phyloP scores from a whole-genome alignment of 176 grass and related monocot genomes.

The Aegilops tauschii region DNA sequence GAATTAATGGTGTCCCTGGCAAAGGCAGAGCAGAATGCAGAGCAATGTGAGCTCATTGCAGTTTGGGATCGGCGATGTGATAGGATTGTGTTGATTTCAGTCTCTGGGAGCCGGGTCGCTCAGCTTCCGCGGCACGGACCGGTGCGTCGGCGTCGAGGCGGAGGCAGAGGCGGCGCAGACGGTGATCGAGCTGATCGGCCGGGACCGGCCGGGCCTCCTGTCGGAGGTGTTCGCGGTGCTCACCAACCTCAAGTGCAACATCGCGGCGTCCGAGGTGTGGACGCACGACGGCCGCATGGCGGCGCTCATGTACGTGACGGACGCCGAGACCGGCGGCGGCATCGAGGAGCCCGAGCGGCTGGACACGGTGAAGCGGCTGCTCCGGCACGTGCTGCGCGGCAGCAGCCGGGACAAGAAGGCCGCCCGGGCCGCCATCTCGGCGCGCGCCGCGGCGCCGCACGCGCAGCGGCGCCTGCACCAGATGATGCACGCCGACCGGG shows the following conservation, averaged over 20 bases:
- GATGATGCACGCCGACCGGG: slow-evolving; percentile 57
- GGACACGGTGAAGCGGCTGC: slow-evolving; percentile 51
- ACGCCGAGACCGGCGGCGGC: slow-evolving; percentile 36
- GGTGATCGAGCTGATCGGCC: slow-evolving; percentile 66
- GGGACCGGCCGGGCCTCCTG: slow-evolving; percentile 76
- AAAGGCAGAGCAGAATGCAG: slow-evolving; percentile 28
- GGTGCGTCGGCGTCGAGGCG: slow-evolving; percentile 46
- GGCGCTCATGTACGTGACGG: slow-evolving; percentile 69
- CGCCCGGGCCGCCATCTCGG: slow-evolving; percentile 31
- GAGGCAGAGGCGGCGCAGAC: slow-evolving; percentile 42
- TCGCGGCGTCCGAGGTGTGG: slow-evolving; percentile 83
- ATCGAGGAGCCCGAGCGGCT: slow-evolving; percentile 56
- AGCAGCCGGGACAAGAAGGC: slow-evolving; percentile 42
- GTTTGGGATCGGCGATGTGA: background rate
- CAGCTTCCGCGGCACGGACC: slow-evolving; percentile 41
- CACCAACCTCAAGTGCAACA: slow-evolving; percentile 69
- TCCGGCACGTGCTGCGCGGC: slow-evolving; percentile 67
- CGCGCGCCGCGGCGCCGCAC: slow-evolving; percentile 32
- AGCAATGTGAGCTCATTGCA: background rate
- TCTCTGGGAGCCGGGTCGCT: slow-evolving; percentile 65
- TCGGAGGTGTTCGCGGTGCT: slow-evolving; percentile 93
- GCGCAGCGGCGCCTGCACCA: slow-evolving; percentile 74
- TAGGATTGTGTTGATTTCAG: slow-evolving; percentile 36
- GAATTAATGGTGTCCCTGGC: background rate
- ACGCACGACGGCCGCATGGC: slow-evolving; percentile 77